Evolutionary conservation across 2,329 filamentous ascomycete species (phyloP).

Genomic region (Aspergillus latus): DNA sequence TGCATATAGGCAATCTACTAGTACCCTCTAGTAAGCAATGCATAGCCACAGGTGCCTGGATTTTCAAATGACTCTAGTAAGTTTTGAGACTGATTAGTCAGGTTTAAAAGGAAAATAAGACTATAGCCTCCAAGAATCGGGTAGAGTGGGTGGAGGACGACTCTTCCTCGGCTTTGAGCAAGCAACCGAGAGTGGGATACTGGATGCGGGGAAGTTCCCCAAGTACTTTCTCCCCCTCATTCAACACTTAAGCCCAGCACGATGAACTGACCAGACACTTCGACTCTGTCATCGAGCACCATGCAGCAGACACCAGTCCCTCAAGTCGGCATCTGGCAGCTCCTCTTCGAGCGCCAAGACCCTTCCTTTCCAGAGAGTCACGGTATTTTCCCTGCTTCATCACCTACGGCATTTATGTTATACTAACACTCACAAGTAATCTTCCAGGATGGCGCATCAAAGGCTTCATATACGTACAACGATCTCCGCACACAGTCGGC

Average conservation of each 20-base stretch:
- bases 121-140: not conserved
- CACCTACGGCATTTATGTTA: not conserved
- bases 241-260: too few species aligned
- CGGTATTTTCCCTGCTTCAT: not conserved
- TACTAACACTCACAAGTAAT: not conserved
- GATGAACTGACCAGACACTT: not conserved
- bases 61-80: too few species aligned
- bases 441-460: constrained; percentile 2
- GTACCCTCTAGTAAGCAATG: too few species aligned
- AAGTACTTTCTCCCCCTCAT: not conserved
- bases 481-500: not conserved
- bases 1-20: too few species aligned
- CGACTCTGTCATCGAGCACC: too few species aligned
- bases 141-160: not conserved
- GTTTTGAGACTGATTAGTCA: too few species aligned
- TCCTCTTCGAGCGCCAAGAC: not conserved
- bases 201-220: too few species aligned
- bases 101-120: too few species aligned
- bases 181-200: too few species aligned
- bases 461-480: constrained; percentile 1
- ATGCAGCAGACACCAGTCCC: not conserved
- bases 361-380: constrained; percentile 2
- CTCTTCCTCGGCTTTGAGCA: not conserved
- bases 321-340: constrained; percentile 7
- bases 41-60: too few species aligned